A percentile compares a stretch with the other conserved stretches of the same genome.
Evolutionary conservation across 805 yeast genomes (phyloP).

Genomic region (Isabelozyma heimii): DNA sequence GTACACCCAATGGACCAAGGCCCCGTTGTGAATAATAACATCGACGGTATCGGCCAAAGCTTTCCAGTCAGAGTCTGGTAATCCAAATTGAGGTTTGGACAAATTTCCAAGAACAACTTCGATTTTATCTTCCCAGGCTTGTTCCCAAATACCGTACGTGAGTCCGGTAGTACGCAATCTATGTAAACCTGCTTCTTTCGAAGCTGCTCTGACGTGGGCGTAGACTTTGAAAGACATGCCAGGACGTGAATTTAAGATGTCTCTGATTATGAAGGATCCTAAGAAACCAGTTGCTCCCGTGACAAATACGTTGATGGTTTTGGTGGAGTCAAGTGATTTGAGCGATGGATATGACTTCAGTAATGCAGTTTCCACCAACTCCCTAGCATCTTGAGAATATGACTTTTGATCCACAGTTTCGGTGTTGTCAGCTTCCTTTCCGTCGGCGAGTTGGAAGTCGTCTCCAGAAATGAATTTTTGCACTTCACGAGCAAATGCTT

Average conservation of each 20-base stretch:
- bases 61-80: conserved; percentile 55
- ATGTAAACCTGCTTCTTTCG: conserved; percentile 64
- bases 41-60: conserved; percentile 61
- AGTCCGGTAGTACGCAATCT: conserved; percentile 73
- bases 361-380: conserved; percentile 40
- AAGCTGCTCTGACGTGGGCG: conserved; percentile 90
- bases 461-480: conserved; percentile 53
- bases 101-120: conserved; percentile 82
- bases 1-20: conserved; percentile 97
- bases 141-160: conserved; percentile 81
- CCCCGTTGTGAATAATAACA: conserved; percentile 92
- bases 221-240: conserved; percentile 53
- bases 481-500: conserved; percentile 72
- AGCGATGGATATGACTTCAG: conserved; percentile 46
- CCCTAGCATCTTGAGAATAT: conserved; percentile 75
- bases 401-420: conserved; percentile 6
- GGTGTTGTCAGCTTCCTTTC: conserved; percentile 23
- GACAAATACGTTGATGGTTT: conserved; percentile 62
- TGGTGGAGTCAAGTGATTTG: conserved; percentile 28
- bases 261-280: conserved; percentile 84
- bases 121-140: conserved; percentile 53
- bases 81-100: conserved; percentile 69
- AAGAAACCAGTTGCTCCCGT: conserved; percentile 97
- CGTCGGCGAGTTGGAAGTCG: conserved; percentile 41
- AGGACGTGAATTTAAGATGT: conserved; percentile 58